phyloP scores from a whole-genome alignment of 768 basidiomycete species.

The Termitomyces sp. region DNA sequence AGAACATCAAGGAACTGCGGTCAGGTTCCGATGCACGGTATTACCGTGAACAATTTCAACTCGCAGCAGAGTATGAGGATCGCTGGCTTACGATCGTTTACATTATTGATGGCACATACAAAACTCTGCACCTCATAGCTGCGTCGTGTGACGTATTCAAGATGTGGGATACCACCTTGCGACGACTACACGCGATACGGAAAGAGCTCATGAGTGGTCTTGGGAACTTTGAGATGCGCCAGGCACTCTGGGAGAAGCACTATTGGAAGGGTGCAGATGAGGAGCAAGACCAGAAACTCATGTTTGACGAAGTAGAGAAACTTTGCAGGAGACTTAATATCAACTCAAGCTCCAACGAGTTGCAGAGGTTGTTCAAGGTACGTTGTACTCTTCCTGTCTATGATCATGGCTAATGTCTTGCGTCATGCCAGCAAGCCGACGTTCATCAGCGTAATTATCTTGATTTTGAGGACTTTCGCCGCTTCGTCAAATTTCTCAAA shows the following conservation, averaged over 20 bases:
- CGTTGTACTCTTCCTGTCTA: neutral
- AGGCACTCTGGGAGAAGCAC: conserved; percentile 79
- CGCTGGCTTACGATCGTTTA: conserved; percentile 91
- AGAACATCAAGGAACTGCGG: conserved; percentile 87
- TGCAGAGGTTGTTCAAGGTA: conserved; percentile 61
- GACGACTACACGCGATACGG: conserved; percentile 63
- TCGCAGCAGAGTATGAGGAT: conserved; percentile 62
- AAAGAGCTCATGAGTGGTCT: conserved; percentile 73
- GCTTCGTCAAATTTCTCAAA: conserved; percentile 84
- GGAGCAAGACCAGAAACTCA: conserved; percentile 55
- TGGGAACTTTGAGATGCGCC: conserved; percentile 64
- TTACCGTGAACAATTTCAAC: conserved; percentile 72
- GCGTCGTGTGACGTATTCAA: conserved; percentile 47
- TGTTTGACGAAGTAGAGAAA: conserved; percentile 73
- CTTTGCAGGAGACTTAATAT: conserved; percentile 74
- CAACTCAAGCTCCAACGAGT: conserved; percentile 55
- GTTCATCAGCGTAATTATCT: conserved; percentile 52
- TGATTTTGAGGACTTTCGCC: conserved; percentile 79
- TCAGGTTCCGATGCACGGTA: conserved; percentile 71
- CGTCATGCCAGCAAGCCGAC: conserved; percentile 62
- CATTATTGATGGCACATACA: conserved; percentile 73
- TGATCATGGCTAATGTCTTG: neutral
- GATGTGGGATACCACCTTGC: conserved; percentile 66
- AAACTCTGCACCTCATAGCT: conserved; percentile 83
- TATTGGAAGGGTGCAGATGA: conserved; percentile 79